A percentile compares a stretch with the other conserved stretches of the same genome.
Conservation (phyloP, 1,284 basidiomycete genomes). For the Fomitiporia mediterranea region DNA sequence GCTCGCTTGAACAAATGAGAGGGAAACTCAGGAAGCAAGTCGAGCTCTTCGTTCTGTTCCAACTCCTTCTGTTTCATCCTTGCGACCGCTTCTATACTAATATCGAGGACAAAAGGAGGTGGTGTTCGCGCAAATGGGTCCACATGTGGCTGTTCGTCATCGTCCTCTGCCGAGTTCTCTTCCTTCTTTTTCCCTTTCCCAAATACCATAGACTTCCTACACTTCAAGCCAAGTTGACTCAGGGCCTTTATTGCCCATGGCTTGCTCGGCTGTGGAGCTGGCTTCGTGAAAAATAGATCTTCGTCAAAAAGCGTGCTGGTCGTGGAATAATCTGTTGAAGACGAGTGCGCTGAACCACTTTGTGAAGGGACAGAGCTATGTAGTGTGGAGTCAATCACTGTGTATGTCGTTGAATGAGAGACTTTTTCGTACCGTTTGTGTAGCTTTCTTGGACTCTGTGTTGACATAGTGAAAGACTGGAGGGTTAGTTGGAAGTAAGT, state of each 20-base stretch:
- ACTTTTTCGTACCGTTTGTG: conserved; percentile 6
- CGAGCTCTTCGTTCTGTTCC: background rate
- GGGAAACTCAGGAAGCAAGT: conserved; percentile 11
- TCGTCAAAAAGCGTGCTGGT: conserved; percentile 8
- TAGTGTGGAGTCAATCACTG: background rate
- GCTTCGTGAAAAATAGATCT: background rate
- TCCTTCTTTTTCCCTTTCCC: conserved; percentile 11
- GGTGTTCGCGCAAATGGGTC: background rate
- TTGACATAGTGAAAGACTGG: background rate
- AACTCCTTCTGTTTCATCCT: background rate
- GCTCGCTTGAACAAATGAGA: background rate
- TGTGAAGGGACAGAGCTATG: conserved; percentile 1
- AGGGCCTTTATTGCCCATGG: conserved; percentile 14
- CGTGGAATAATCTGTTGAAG: background rate
- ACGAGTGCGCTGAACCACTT: conserved; percentile 1
- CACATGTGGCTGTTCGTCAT: background rate
- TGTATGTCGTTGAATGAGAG: background rate
- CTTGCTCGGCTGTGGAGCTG: conserved; percentile 3
- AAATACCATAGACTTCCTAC: conserved; percentile 5
- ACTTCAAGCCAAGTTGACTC: conserved; percentile 8
- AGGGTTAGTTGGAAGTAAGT: background rate
- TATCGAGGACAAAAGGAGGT: conserved; percentile 4
- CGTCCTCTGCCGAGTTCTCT: background rate
- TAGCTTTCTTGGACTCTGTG: background rate
- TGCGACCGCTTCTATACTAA: background rate